phyloP scores from a whole-genome alignment of 129 eudicot species.

The Dittrichia graveolens region DNA sequence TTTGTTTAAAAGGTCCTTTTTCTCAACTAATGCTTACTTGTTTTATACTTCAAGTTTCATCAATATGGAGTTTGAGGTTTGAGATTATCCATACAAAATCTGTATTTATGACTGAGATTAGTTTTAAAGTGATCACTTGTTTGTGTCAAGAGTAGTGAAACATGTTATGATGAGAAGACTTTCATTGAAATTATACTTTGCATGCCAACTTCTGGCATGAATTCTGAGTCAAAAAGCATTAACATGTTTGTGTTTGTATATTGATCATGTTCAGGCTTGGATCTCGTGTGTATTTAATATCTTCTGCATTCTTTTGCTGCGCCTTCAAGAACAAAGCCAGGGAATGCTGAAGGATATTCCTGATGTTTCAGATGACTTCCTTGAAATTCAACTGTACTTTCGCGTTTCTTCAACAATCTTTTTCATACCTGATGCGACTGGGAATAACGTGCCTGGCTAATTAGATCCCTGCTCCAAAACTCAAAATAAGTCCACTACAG shows the following conservation, averaged over 20 bases:
- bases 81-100: not conserved
- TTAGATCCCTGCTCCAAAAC: conserved; percentile 17
- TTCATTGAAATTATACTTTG: not conserved
- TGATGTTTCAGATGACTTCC: not conserved
- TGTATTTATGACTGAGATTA: not conserved
- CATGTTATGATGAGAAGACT: conserved; percentile 1
- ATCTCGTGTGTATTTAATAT: conserved; percentile 10
- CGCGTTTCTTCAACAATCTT: conserved; percentile 9
- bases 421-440: conserved; percentile 41
- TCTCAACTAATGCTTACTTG: conserved; percentile 4
- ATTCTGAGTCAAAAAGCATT: not conserved
- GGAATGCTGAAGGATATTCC: conserved; percentile 58
- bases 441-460: conserved; percentile 2
- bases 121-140: not conserved
- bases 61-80: not conserved
- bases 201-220: no score
- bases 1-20: not conserved
- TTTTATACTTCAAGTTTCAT: not conserved
- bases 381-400: not conserved
- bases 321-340: conserved; percentile 20
- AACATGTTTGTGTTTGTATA: conserved; percentile 1
- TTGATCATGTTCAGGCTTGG: conserved; percentile 36
- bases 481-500: not conserved
- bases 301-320: conserved; percentile 30
- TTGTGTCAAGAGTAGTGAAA: not conserved